Evolutionary conservation across 2,329 filamentous ascomycete genomes (phyloP), one percentile per base, ranked within the genome.

Genomic region (Paraphaeosphaeria minitans): DNA sequence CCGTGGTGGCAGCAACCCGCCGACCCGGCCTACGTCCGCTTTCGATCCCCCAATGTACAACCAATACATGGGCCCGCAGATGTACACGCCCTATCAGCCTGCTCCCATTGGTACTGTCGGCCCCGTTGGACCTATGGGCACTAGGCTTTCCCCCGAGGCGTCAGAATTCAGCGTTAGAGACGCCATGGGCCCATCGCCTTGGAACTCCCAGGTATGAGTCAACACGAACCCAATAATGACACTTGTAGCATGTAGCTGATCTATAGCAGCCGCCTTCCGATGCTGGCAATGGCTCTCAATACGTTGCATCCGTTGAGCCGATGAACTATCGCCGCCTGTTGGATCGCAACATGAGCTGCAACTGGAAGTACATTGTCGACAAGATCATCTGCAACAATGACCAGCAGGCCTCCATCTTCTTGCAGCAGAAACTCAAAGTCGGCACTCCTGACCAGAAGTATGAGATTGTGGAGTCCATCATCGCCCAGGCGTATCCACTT

Each of bases 311-410:
- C 3, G 90, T 91, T 7, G 95, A 99, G 78, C 95, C 94, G 12
- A 85, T 98, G 70, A 98, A 99, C 78, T 99, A 98, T 73, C 93
- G 95, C 60, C 93, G 93, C 56, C 85, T 99, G 41, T 87, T 98
- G 48, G 95, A 99, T 73, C 93, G 93, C 72, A 97, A 94, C 74
- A 92, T 96, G 78, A 96, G 91, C 72, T 98, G 94, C 80, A 96
- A 99, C 81, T 99, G 94, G 95, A 96, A 95, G 80, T 97, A 97
- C 76, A 97, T 99, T 68, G 95, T 99, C 56, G 94, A 99, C 81
- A 98, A 98, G 83, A 99, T 99, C 74, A 93, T 99, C 66, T 96
- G 92, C 85, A 97, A 93, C 81, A 98, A 99, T 77, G 95, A 99
- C 74, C 95, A 99, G 78, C 95, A 99, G 78, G 95, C 96, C 10